Percentiles rank a stretch among this genome's conserved stretches.
These are phyloP conservation scores for Epichloe hybrida DNA, from an alignment of 2,329 filamentous ascomycete species.

Conservation along the genomic window DNA sequence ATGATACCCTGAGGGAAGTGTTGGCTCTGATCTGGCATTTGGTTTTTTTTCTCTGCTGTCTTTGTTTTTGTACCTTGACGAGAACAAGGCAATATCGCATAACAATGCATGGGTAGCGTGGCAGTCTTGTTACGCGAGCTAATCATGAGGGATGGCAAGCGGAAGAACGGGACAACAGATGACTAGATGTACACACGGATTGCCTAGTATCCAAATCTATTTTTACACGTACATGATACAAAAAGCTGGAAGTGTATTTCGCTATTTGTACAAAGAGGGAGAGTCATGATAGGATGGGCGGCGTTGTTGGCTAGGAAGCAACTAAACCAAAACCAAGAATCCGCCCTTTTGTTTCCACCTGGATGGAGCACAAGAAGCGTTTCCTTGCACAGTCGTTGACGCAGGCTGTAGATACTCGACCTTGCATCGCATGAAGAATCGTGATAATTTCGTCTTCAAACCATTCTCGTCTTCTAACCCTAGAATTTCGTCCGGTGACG, in stretches of 20 bases:
- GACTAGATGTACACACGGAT: neutral
- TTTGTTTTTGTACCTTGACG: neutral
- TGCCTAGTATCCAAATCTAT: neutral
- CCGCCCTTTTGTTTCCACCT: neutral
- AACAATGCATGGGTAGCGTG: slow-evolving; percentile 3
- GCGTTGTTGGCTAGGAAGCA: neutral
- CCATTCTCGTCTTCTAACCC: neutral
- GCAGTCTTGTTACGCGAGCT: neutral
- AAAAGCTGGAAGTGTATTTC: neutral
- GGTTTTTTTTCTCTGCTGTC: neutral
- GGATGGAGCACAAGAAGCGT: neutral
- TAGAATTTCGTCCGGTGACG: neutral
- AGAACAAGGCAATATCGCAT: neutral
- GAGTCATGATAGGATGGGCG: neutral
- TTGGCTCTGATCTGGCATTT: slow-evolving; percentile 9
- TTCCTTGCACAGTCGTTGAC: neutral
- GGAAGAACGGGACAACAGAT: neutral
- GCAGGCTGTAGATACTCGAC: neutral
- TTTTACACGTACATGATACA: slow-evolving; percentile 2
- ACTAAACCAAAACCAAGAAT: neutral
- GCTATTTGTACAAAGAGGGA: neutral
- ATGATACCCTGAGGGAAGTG: slow-evolving; percentile 24
- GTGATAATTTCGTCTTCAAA: neutral
- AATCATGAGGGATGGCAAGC: neutral
- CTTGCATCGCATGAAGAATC: neutral